phyloP scores from a whole-genome alignment of 805 yeast genomes.

The Candida orba region DNA sequence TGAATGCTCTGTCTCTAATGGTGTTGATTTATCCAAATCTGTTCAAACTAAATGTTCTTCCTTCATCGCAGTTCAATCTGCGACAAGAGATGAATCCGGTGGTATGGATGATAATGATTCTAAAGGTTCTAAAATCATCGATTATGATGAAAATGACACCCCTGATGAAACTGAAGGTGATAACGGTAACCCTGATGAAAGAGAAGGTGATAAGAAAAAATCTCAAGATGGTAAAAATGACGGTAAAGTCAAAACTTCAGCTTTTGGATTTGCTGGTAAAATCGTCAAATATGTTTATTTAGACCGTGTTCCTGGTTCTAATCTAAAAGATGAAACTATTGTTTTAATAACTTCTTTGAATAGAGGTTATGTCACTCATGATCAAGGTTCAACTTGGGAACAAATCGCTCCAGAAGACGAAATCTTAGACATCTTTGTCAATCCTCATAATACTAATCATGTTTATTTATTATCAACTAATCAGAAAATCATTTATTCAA shows the following conservation, averaged over 20 bases:
- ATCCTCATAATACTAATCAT: conserved; percentile 51
- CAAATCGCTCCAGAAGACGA: conserved; percentile 28
- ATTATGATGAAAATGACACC: conserved; percentile 22
- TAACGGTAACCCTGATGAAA: conserved; percentile 23
- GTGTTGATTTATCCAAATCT: conserved; percentile 14
- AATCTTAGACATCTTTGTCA: conserved; percentile 50
- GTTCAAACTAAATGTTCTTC: conserved; percentile 16
- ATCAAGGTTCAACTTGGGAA: conserved; percentile 32
- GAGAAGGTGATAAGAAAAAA: conserved; percentile 29
- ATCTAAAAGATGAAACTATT: conserved; percentile 54
- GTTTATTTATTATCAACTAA: conserved; percentile 23
- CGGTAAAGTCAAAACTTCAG: conserved; percentile 28
- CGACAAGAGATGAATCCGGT: background rate
- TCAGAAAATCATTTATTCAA: conserved; percentile 44
- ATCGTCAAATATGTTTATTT: conserved; percentile 54
- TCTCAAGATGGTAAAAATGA: conserved; percentile 29
- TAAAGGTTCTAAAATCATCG: conserved; percentile 15
- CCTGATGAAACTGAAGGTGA: conserved; percentile 25
- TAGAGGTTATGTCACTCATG: conserved; percentile 56
- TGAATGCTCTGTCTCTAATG: conserved; percentile 29
- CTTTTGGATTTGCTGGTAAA: conserved; percentile 42
- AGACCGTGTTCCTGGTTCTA: conserved; percentile 32
- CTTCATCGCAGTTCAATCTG: conserved; percentile 10
- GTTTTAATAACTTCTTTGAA: conserved; percentile 49
- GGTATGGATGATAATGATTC: conserved; percentile 7